A percentile compares a stretch with the other conserved stretches of the same genome.
Evolutionary conservation across 805 yeast species (phyloP).

Genomic region (Metschnikowia shivogae): DNA sequence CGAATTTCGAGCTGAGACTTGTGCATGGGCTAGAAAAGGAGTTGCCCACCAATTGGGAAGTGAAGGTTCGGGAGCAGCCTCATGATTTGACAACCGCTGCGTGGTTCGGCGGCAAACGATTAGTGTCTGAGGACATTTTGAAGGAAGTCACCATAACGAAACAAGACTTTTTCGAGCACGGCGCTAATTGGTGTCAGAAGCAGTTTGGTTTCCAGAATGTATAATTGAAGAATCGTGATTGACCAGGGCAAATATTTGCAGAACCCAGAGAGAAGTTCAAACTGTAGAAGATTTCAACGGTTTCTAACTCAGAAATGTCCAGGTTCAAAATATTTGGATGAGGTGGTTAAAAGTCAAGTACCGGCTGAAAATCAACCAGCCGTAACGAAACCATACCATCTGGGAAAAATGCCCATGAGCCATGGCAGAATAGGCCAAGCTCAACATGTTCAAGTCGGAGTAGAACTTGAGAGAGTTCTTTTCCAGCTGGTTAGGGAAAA

Average conservation of each 20-base stretch:
- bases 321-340: conserved; percentile 21
- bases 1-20: conserved; percentile 63
- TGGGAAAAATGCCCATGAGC: conserved; percentile 78
- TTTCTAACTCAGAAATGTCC: not conserved
- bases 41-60: conserved; percentile 68
- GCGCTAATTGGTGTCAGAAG: conserved; percentile 54
- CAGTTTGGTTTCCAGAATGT: conserved; percentile 43
- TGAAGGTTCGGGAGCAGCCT: conserved; percentile 40
- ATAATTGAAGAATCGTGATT: not conserved
- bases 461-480: conserved; percentile 26
- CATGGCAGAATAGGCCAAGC: conserved; percentile 64
- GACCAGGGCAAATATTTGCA: not conserved
- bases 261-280: not conserved
- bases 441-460: conserved; percentile 37
- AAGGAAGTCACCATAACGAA: conserved; percentile 59
- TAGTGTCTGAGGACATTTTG: conserved; percentile 39
- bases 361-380: conserved; percentile 76
- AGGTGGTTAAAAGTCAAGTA: conserved; percentile 77
- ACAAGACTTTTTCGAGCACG: conserved; percentile 84
- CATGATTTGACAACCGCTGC: conserved; percentile 24
- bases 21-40: conserved; percentile 59
- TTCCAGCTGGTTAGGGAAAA: conserved; percentile 21
- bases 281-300: too few species aligned
- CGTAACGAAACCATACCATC: conserved; percentile 92
- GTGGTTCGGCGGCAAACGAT: conserved; percentile 36